A percentile compares a stretch with the other conserved stretches of the same genome.
These are phyloP conservation scores for Thelonectria discophora DNA, from an alignment of 2,329 filamentous ascomycete genomes.

Conservation along the genomic window DNA sequence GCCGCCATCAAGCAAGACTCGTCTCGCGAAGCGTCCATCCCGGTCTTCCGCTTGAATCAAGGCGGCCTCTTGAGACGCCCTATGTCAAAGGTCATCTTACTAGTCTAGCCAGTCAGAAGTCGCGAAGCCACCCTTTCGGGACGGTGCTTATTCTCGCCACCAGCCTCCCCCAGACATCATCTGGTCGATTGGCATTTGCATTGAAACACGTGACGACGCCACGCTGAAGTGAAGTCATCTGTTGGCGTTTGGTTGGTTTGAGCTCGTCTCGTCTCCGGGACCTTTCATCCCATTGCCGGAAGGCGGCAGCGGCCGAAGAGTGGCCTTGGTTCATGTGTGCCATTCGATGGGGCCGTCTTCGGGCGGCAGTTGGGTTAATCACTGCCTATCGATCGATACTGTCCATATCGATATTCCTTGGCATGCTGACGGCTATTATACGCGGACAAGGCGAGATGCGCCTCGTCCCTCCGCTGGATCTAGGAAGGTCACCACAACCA, in stretches of 20 bases:
- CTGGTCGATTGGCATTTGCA: slow-evolving; percentile 14
- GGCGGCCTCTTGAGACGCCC: slow-evolving; percentile 23
- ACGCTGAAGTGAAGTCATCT: slow-evolving; percentile 4
- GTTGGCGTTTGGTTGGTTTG: slow-evolving; percentile 17
- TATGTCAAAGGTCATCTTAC: slow-evolving; percentile 26
- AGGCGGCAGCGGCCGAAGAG: not conserved
- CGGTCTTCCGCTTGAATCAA: not conserved
- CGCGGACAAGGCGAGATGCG: too few relatives aligned
- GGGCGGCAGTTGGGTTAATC: not conserved
- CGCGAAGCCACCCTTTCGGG: slow-evolving; percentile 27
- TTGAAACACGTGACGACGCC: slow-evolving; percentile 17
- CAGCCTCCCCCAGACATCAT: slow-evolving; percentile 1
- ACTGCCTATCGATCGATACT: not conserved
- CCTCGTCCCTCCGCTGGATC: too few relatives aligned
- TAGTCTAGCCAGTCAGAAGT: slow-evolving; percentile 35
- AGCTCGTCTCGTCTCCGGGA: slow-evolving; percentile 4
- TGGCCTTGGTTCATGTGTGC: not conserved
- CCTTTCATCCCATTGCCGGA: not conserved
- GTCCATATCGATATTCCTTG: not conserved
- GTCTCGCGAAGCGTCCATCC: not conserved
- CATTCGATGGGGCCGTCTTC: not conserved
- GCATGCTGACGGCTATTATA: too few relatives aligned
- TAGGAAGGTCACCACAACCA: too few relatives aligned
- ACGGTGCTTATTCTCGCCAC: slow-evolving; percentile 33
- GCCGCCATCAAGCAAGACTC: not conserved